Evolutionary conservation across 2,329 filamentous ascomycete genomes (phyloP), one percentile per base, ranked within the genome.

Genomic region (Penicillium hesseltinei): DNA sequence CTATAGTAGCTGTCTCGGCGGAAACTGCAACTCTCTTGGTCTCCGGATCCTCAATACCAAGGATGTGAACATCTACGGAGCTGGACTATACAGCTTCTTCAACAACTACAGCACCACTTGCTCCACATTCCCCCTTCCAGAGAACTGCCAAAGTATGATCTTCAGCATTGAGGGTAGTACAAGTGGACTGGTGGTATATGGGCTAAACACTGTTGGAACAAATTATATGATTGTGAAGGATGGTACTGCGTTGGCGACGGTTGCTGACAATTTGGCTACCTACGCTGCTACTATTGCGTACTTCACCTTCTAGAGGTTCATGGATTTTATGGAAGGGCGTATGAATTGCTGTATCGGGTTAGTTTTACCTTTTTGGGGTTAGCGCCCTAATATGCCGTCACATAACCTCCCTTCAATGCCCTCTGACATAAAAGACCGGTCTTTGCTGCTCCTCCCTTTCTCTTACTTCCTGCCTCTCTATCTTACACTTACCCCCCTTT

Each of bases 31-130:
- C 40, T 77, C 78, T 23, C 81, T 80, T 68, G 81, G 79, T 21
- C 69, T 84, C 5, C 76, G 81, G 19, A 76, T 83, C 43, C 60
- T 79, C 15, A 71, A 78, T 61, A 77, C 73, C 36, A 68, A 70
- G 13, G 71, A 77, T 50, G 73, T 83, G 17, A 61, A 74, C 44
- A 71, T 80, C 19, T 83, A 83, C 60, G 82, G 82, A 17, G 81
- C 78, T 0, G 82, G 82, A 1, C 64, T 82, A 5, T 84, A 84
- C 71, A 78, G 74, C 19, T 84, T 84, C 72, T 84, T 84, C 69
- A 75, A 81, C 62, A 75, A 82, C 62, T 82, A 84, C 69, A 78
- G 68, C 58, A 79, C 76, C 0, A 62, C 65, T 1, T 81, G 78
- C 65, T 75, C 75, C 4, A 66, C 73, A 35, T 69, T 72, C 54